phyloP scores from a whole-genome alignment of 805 yeast species.

The Jamesozyma spencerorum region DNA sequence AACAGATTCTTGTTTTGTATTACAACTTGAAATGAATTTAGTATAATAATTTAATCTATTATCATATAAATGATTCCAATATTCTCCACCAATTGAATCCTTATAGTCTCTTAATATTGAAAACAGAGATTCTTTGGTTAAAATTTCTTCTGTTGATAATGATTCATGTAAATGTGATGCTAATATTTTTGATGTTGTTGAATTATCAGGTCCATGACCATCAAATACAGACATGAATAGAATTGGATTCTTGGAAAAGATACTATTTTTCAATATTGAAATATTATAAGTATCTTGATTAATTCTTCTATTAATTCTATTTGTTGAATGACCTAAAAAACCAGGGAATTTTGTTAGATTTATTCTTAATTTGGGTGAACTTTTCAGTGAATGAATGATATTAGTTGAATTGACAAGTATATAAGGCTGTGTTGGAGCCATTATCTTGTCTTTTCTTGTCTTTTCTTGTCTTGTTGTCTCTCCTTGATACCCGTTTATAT shows the following conservation, averaged over 20 bases:
- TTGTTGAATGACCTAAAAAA: conserved; percentile 63
- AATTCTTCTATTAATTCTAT: conserved; percentile 62
- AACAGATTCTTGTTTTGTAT: conserved; percentile 29
- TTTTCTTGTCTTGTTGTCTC: too few relatives aligned
- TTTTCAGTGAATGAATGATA: background rate
- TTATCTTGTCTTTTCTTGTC: background rate
- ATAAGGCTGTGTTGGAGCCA: conserved; percentile 1
- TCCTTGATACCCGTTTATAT: too few relatives aligned
- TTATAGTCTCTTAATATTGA: conserved; percentile 47
- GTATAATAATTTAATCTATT: conserved; percentile 33
- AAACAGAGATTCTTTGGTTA: conserved; percentile 28
- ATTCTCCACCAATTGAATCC: conserved; percentile 58
- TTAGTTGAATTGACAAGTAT: conserved; percentile 2
- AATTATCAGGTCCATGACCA: conserved; percentile 84
- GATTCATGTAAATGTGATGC: conserved; percentile 41
- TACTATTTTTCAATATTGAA: conserved; percentile 38
- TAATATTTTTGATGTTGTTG: conserved; percentile 50
- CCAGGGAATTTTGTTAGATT: conserved; percentile 26
- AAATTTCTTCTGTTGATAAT: conserved; percentile 37
- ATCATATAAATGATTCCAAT: conserved; percentile 73
- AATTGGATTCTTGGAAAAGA: conserved; percentile 27
- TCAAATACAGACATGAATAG: conserved; percentile 76
- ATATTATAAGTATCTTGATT: conserved; percentile 81
- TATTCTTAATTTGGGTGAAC: conserved; percentile 10
- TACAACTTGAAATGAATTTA: conserved; percentile 27